A percentile compares a stretch with the other conserved stretches of the same genome.
phyloP scores from a whole-genome alignment of 352 stramenopile species.

The Globisporangium spinosum region DNA sequence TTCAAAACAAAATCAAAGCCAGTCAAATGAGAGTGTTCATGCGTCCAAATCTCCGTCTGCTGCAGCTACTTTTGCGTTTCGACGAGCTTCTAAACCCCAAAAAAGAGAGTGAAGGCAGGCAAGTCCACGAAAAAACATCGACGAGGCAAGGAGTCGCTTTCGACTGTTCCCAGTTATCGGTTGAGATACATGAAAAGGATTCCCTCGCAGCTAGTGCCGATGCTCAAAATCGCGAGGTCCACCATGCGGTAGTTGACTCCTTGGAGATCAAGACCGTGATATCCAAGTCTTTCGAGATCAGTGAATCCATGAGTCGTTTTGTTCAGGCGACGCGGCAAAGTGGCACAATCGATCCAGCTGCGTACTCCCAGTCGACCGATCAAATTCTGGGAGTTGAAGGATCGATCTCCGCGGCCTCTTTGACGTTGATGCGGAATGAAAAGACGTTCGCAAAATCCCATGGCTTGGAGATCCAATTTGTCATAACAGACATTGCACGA shows the following conservation, averaged over 20 bases:
- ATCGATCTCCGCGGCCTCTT: conserved; percentile 14
- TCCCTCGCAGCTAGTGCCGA: neutral
- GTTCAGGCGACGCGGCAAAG: conserved; percentile 21
- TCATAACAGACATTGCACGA: conserved; percentile 38
- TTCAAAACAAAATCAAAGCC: conserved; percentile 18
- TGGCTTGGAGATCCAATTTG: conserved; percentile 32
- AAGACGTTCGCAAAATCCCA: conserved; percentile 10
- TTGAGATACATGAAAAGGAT: conserved; percentile 11
- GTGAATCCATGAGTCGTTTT: conserved; percentile 31
- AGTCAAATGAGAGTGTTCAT: conserved; percentile 25
- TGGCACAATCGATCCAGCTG: conserved; percentile 7
- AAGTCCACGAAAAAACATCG: neutral
- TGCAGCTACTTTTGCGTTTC: conserved; percentile 45
- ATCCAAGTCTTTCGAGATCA: conserved; percentile 35
- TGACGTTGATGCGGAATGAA: conserved; percentile 5
- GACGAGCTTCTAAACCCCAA: conserved; percentile 39
- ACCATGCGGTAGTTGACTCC: conserved; percentile 15
- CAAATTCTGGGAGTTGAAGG: conserved; percentile 40
- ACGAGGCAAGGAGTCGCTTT: conserved; percentile 14
- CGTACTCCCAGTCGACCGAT: conserved; percentile 22
- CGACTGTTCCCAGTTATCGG: conserved; percentile 12
- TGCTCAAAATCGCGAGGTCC: neutral
- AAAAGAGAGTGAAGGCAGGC: neutral
- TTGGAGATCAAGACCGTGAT: conserved; percentile 46
- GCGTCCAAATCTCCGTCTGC: conserved; percentile 30